These are phyloP conservation scores for Pseudogymnoascus sp. DNA, from an alignment of 2,329 filamentous ascomycete genomes.

Conservation along the genomic window DNA sequence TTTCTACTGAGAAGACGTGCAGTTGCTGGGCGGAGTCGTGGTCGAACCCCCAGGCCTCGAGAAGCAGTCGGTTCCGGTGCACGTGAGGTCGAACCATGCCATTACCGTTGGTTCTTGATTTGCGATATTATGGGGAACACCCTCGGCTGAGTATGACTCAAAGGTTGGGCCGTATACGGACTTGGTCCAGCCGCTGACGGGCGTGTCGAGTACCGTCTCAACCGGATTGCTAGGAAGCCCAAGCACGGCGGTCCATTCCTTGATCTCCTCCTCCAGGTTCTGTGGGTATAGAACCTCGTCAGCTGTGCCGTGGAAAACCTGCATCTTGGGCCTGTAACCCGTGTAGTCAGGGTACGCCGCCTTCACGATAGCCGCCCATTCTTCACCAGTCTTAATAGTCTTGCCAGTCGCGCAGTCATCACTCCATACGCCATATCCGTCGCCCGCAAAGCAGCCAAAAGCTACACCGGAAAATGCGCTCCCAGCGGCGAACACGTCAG, in stretches of 20 bases:
- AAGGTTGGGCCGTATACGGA: slow-evolving; percentile 18
- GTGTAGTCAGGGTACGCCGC: slow-evolving; percentile 28
- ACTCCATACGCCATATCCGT: slow-evolving; percentile 27
- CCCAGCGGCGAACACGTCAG: slow-evolving; percentile 38
- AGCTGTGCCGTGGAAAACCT: slow-evolving; percentile 29
- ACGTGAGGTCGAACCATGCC: slow-evolving; percentile 18
- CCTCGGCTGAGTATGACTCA: slow-evolving; percentile 14
- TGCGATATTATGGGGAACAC: slow-evolving; percentile 20
- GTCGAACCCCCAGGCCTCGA: background rate
- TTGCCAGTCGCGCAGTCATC: slow-evolving; percentile 35
- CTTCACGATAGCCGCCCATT: slow-evolving; percentile 39
- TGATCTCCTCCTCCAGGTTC: slow-evolving; percentile 33
- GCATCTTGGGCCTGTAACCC: slow-evolving; percentile 31
- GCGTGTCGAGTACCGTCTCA: slow-evolving; percentile 6
- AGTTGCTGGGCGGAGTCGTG: background rate
- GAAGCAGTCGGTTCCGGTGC: background rate
- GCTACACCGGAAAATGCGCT: slow-evolving; percentile 37
- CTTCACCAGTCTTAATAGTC: slow-evolving; percentile 33
- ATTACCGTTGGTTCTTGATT: slow-evolving; percentile 17
- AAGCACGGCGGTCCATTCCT: slow-evolving; percentile 38
- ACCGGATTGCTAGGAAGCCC: background rate
- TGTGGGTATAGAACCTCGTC: slow-evolving; percentile 29
- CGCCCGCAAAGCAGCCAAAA: slow-evolving; percentile 33
- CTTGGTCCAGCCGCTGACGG: slow-evolving; percentile 16
- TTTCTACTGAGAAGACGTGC: background rate